Conservation (phyloP, 768 basidiomycete species). For the Amanita fuliginea region DNA sequence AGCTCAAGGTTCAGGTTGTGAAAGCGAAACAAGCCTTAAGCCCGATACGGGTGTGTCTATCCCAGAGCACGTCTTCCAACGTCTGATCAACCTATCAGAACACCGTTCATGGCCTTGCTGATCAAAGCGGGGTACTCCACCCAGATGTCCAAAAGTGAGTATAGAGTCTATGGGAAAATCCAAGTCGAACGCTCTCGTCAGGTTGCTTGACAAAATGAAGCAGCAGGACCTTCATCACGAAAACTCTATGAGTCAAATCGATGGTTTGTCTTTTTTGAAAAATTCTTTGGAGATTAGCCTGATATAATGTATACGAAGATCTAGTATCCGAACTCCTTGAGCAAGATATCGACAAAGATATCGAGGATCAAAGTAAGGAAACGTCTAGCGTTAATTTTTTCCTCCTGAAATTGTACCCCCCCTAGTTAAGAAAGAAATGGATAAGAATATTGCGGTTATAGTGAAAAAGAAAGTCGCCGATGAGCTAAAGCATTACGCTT, state of each 20-base stretch:
- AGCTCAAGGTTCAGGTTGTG: background rate
- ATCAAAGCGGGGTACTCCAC: background rate
- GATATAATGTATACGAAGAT: slow-evolving; percentile 18
- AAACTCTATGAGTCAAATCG: background rate
- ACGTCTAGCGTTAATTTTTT: background rate
- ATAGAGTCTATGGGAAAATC: background rate
- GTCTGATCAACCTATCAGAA: background rate
- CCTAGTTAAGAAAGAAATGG: slow-evolving; percentile 37
- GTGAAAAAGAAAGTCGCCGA: slow-evolving; percentile 39
- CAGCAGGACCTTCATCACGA: background rate
- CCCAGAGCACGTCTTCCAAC: background rate
- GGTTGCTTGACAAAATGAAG: background rate
- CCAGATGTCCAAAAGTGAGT: background rate
- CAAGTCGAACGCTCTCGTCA: background rate
- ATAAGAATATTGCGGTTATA: slow-evolving; percentile 35
- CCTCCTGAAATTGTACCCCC: background rate
- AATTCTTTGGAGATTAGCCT: background rate
- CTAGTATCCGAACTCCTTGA: slow-evolving; percentile 36
- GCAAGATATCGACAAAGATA: slow-evolving; percentile 29
- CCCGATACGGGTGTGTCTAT: background rate
- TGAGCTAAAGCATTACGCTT: slow-evolving; percentile 35
- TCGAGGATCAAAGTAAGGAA: slow-evolving; percentile 33
- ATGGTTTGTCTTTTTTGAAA: background rate
- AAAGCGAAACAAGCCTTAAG: background rate
- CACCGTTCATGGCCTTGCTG: background rate